Percentiles rank a stretch among this genome's conserved stretches.
phyloP scores from a whole-genome alignment of 768 basidiomycete species.

The Lentinula raphanica region DNA sequence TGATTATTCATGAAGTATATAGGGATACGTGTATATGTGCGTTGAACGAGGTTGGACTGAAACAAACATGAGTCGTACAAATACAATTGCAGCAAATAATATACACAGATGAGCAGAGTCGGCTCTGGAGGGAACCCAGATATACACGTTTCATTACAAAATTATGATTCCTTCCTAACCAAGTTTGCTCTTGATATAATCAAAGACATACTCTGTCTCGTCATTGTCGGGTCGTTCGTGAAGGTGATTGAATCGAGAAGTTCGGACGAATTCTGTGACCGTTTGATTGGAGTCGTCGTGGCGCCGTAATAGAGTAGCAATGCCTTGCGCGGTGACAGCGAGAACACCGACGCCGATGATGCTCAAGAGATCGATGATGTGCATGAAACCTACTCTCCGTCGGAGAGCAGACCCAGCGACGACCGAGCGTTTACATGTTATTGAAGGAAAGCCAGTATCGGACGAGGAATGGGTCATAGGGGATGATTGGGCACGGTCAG shows the following conservation, averaged over 20 bases:
- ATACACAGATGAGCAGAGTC: not conserved
- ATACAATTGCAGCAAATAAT: not conserved
- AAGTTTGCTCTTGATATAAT: slow-evolving; percentile 5
- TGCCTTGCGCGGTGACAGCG: not conserved
- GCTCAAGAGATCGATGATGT: slow-evolving; percentile 1
- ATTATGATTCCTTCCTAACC: not conserved
- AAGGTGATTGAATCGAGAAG: not conserved
- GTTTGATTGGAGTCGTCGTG: not conserved
- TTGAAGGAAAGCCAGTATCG: not conserved
- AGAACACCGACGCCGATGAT: slow-evolving; percentile 2
- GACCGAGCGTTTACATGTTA: not conserved
- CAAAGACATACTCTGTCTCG: not conserved
- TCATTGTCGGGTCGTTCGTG: not conserved
- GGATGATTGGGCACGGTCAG: not conserved
- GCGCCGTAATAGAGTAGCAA: not conserved
- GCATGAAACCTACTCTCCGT: slow-evolving; percentile 2
- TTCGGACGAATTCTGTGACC: not conserved
- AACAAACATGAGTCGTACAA: not conserved
- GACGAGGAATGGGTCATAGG: not conserved
- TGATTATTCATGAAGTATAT: not conserved
- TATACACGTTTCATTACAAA: not conserved
- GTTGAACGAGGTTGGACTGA: not conserved
- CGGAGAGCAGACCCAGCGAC: not conserved
- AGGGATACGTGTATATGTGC: not conserved
- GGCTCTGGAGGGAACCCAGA: not conserved